These are phyloP conservation scores for Leccinum pellstonianum DNA, from an alignment of 768 basidiomycete species.

Conservation along the genomic window DNA sequence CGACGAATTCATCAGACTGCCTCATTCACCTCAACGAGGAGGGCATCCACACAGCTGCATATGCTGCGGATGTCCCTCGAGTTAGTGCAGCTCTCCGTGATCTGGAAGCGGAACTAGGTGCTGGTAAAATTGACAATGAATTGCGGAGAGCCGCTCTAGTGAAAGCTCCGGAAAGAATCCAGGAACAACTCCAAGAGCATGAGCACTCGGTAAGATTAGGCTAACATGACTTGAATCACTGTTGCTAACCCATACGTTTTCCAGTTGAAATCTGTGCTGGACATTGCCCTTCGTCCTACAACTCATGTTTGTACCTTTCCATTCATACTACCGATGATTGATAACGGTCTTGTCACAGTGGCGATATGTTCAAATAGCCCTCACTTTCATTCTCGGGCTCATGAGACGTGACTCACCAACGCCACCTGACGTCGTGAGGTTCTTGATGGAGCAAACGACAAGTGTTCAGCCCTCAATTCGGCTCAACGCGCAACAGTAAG, in stretches of 20 bases:
- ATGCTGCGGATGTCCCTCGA: constrained; percentile 46
- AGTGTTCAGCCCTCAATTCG: constrained; percentile 74
- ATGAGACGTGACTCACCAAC: constrained; percentile 62
- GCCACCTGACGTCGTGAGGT: constrained; percentile 51
- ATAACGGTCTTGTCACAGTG: constrained; percentile 48
- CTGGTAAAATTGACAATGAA: constrained; percentile 38
- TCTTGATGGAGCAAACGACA: constrained; percentile 64
- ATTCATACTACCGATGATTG: background rate
- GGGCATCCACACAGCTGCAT: constrained; percentile 60
- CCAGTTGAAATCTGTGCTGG: constrained; percentile 60
- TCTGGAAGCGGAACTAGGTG: constrained; percentile 51
- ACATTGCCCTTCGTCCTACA: constrained; percentile 55
- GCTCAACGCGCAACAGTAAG: constrained; percentile 60
- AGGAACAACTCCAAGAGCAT: constrained; percentile 47
- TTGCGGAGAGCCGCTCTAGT: constrained; percentile 45
- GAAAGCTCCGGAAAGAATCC: constrained; percentile 42
- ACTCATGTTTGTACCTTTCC: constrained; percentile 61
- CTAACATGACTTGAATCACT: background rate
- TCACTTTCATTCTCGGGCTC: constrained; percentile 57
- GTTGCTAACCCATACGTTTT: constrained; percentile 2
- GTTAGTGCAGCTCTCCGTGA: constrained; percentile 48
- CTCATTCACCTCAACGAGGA: constrained; percentile 62
- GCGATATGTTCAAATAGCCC: constrained; percentile 76
- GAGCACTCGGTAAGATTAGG: constrained; percentile 44
- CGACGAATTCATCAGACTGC: constrained; percentile 59